Evolutionary conservation across 495 filamentous ascomycete species (phyloP).

Genomic region (Trypethelium eluteriae): DNA sequence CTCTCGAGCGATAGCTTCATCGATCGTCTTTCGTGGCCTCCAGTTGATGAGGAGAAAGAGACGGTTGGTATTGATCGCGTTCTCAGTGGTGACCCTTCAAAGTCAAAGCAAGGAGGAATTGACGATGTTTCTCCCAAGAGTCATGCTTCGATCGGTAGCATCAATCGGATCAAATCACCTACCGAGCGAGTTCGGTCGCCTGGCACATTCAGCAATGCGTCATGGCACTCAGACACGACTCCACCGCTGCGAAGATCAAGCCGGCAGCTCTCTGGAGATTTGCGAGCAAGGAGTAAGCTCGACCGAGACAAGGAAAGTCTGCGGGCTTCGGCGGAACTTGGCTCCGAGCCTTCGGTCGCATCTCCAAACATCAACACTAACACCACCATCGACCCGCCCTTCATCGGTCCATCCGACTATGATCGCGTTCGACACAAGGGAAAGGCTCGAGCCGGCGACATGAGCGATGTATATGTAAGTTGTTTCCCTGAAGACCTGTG

Average conservation of each 20-base stretch:
- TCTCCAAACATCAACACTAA: conserved; percentile 22
- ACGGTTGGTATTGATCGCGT: conserved; percentile 32
- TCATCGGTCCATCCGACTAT: conserved; percentile 54
- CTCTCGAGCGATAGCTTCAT: conserved; percentile 49
- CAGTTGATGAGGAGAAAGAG: conserved; percentile 42
- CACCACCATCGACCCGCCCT: conserved; percentile 37
- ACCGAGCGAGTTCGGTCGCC: neutral
- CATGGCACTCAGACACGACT: conserved; percentile 1
- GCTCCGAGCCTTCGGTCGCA: neutral
- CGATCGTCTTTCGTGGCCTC: conserved; percentile 45
- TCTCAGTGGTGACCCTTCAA: conserved; percentile 27
- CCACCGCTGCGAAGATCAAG: conserved; percentile 15
- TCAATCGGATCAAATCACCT: conserved; percentile 8
- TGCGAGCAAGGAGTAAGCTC: conserved; percentile 59
- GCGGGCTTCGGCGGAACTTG: neutral
- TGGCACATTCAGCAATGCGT: conserved; percentile 6
- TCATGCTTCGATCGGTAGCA: neutral
- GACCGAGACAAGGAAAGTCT: conserved; percentile 21
- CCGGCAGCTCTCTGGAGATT: conserved; percentile 60
- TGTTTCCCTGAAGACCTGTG: too few relatives aligned
- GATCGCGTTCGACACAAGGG: conserved; percentile 78
- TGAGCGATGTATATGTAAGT: conserved; percentile 93
- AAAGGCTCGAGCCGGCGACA: conserved; percentile 71
- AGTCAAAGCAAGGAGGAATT: conserved; percentile 12
- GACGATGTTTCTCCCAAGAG: conserved; percentile 7